Evolutionary conservation across 257 asterid species (phyloP), one percentile per base, ranked within the genome.

Genomic region (Nicotiana benthamiana): DNA sequence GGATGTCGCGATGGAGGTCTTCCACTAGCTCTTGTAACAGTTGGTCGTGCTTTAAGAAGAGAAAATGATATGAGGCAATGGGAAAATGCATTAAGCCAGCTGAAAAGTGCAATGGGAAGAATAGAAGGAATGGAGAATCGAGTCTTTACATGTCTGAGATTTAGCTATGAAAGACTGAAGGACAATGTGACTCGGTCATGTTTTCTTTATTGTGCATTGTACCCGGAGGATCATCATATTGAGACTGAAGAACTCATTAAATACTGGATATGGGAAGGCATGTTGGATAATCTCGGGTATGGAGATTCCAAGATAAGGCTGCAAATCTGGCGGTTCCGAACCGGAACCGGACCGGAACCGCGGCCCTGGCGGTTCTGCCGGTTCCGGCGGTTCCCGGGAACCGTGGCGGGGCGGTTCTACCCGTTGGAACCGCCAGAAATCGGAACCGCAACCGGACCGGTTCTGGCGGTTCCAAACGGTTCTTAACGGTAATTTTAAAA

Each of bases 211-310:
- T 83, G 86, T 57, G 78, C 88, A 32, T 53, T 85, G 36, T 85
- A 85, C 75, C 88, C 84, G 32, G 80, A 82, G 79, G 86, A 80
- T 82, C 88, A 85, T 80, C 77, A 46, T 57, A 82, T 85, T 1
- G 82, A 80, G 18, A 27, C 64, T 12, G 86, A 80, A 51, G 88
- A 85, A 76, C 57, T 83, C 34, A 57, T 85, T 22, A 76, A 51
- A 24, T 82, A 85, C 57, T 85, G 88, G 84, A 17, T 74, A 36
- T 80, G 84, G 80, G 86, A 82, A 27, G 86, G 86, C 26, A 76
- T 85, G 18, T 48, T 83, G 28, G 84, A 82, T 80, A 18, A 72
- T 12, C n/a, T 28, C 4, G 80, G 86, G 57, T 46, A 56, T 5
- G 24, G 61, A 5, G 80, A 15, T 46, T 68, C 77, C 77, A 85